Conservation (phyloP, 495 filamentous ascomycete species). For the Lasiosphaeria ovina region DNA sequence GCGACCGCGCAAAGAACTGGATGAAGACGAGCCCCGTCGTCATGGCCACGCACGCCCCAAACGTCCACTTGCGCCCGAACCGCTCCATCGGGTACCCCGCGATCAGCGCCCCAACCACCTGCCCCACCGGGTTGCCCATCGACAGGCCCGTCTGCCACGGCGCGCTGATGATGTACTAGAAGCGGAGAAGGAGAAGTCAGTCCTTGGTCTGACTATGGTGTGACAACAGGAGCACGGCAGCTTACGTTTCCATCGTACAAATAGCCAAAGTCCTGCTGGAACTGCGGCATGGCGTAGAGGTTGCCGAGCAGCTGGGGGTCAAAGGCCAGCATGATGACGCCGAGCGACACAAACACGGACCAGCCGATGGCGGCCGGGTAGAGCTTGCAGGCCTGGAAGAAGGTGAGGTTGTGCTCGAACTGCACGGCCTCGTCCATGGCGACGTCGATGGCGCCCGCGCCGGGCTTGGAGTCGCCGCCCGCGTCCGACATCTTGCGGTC, state of each 20-base stretch:
- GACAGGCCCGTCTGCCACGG: constrained; percentile 50
- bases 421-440: constrained; percentile 33
- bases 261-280: constrained; percentile 44
- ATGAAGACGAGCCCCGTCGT: constrained; percentile 54
- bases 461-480: constrained; percentile 20
- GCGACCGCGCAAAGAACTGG: constrained; percentile 54
- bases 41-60: constrained; percentile 39
- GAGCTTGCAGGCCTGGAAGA: constrained; percentile 34
- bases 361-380: constrained; percentile 45
- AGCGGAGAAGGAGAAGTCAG: neutral
- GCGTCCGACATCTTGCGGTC: constrained; percentile 11
- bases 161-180: constrained; percentile 32
- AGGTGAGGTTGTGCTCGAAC: constrained; percentile 34
- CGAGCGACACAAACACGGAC: constrained; percentile 44
- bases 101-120: constrained; percentile 46
- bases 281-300: constrained; percentile 45
- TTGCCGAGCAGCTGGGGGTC: constrained; percentile 45
- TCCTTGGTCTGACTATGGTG: neutral
- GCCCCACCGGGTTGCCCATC: constrained; percentile 44
- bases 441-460: constrained; percentile 12
- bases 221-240: neutral
- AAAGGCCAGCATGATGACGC: constrained; percentile 47
- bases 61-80: constrained; percentile 46
- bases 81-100: constrained; percentile 47
- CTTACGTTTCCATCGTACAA: constrained; percentile 34